Base-by-base conservation (phyloP, 768 basidiomycete species). In the Macrolepiota albuminosa region DNA sequence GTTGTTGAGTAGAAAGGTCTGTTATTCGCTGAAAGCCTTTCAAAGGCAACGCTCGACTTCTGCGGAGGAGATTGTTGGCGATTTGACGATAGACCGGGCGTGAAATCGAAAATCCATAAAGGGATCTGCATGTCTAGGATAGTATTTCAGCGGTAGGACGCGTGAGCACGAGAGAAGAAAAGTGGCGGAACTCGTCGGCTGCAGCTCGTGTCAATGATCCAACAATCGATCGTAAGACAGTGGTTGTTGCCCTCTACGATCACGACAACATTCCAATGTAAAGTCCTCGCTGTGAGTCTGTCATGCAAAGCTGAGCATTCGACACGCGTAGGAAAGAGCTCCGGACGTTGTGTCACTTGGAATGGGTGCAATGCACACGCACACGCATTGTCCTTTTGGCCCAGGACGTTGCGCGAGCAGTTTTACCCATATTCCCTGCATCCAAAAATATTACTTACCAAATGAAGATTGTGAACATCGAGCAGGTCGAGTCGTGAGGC, bases 41-140 rank as follows among this genome's bases (percentile, higher is more conserved):
- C 40, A 90, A 75, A 2, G 88, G 88, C 11, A 90, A 71, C 0
- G 88, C 83, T 5, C 88, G 81, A 66, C 88, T 89, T 60, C 86
- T 78, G 6, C 81, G 78, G 3, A 90, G 81, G 16, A 89, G 75
- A 62, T 80, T 78, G 54, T 79, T 76, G 11, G 88, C 86, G 43
- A 89, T 79, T 56, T 83, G 79, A 47, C 85, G 82, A 70, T 86
- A 89, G 4, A 89, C 85, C 2, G 87, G 83, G 24, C 87, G 81
- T 2, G 87, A 88, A 10, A 77, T 82, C 5, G 84, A 79, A 60
- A 86, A 86, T 34, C 80, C 77, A 48, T 82, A 79, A 7, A 89
- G 73, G 6, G 83, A 76, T 73, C 80, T 84, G 69, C 83, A 87
- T 1, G 86, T 84, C 88, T 89, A 64, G 4, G 56, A n/a, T 21